Base-by-base conservation (phyloP, 2,329 filamentous ascomycete species). In the Cladosporium phlei region DNA sequence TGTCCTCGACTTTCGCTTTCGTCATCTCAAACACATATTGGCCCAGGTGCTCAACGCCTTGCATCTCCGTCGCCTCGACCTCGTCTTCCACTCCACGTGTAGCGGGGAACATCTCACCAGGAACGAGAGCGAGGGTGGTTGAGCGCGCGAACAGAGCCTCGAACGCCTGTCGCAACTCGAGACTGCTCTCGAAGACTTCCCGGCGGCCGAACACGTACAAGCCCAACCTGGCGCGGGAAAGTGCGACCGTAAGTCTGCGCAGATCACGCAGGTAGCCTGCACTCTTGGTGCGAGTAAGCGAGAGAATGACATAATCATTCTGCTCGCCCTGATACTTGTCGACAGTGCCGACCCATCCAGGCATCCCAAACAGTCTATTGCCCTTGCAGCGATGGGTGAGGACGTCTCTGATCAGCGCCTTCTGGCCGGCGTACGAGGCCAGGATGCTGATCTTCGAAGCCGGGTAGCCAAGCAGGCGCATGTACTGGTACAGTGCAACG, bases 261-360 rank as follows among this genome's bases (percentile, higher is more conserved):
- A 97, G 83, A 62, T 97, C 91, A 53, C 94, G 85, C 7, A 98
- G 78, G 65, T 97, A 98, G 43, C 93, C 93, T 7, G 94, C 88
- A 16, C 85, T 80, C 46, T 84, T 86, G 10, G 94, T 97, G 52
- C 93, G 82, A 11, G 89, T 93, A 37, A 98, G 79, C 4, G 90
- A 96, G 47, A 98, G 79, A 58, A 98, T 95, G 56, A 98, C 82
- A 61, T 96, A 97, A 62, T 98, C 93, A 68, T 98, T 98, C 69
- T 98, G 93, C 73, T 98, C 93, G 65, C 93, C 94, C 71, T 98
- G 93, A 62, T 97, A 98, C 66, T 95, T 96, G 71, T 98, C 93
- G 53, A 98, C 91, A 4, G 94, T 98, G 3, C 88, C 90, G 21
- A 98, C 88, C 44, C 86, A 84, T 66, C 84, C 86, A 14, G 93